These are phyloP conservation scores for Trifolium fragiferum DNA, from an alignment of 306 rosid species.

Conservation along the genomic window DNA sequence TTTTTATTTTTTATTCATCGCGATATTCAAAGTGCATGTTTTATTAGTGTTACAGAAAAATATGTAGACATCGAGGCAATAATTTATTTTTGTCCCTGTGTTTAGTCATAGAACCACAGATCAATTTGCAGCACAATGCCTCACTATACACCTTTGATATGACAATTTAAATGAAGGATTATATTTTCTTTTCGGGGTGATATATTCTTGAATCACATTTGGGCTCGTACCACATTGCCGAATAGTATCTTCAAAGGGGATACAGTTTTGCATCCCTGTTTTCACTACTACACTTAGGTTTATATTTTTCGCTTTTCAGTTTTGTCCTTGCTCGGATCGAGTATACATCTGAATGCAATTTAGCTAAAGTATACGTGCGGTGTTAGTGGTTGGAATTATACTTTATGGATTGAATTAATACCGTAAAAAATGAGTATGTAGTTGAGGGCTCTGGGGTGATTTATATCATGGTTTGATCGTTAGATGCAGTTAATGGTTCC, in stretches of 20 bases:
- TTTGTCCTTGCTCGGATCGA: not conserved
- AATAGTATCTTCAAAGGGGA: constrained; percentile 6
- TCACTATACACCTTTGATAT: constrained; percentile 5
- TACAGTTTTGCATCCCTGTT: not conserved
- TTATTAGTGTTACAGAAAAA: not conserved
- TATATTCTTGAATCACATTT: constrained; percentile 32
- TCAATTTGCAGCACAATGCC: constrained; percentile 28
- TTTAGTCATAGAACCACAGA: constrained; percentile 40
- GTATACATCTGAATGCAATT: no score
- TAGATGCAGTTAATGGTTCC: not conserved
- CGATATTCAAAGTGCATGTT: constrained; percentile 23
- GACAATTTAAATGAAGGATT: constrained; percentile 6
- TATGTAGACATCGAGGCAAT: not conserved
- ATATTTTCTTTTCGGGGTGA: not conserved
- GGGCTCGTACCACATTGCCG: constrained; percentile 5
- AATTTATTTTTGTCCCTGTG: not conserved
- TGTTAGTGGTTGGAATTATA: not conserved
- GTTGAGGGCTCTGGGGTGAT: not conserved
- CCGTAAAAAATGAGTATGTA: not conserved
- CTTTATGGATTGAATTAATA: not conserved
- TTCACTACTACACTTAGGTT: not conserved
- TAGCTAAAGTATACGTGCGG: no score
- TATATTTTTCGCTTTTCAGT: not conserved
- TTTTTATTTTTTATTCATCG: not conserved
- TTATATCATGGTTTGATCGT: not conserved